Conservation (phyloP, 2,329 filamentous ascomycete genomes). For the Zymoseptoria pseudotritici region DNA sequence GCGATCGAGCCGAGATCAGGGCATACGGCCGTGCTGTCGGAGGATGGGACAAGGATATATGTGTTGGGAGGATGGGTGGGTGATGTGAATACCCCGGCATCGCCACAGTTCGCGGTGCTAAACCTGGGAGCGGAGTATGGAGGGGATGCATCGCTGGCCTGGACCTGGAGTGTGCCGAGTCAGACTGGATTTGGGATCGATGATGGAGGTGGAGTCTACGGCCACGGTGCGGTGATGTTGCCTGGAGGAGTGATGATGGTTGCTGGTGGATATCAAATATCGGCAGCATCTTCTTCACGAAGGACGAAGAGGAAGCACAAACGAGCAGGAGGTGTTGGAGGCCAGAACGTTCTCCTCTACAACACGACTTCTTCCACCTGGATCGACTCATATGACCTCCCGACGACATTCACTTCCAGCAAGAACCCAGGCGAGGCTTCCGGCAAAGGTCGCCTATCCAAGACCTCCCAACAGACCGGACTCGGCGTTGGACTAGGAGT, state of each 20-base stretch:
- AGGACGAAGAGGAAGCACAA: constrained; percentile 26
- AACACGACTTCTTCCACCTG: constrained; percentile 56
- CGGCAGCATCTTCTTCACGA: constrained; percentile 29
- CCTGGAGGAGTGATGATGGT: constrained; percentile 56
- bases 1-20: constrained; percentile 75
- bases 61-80: constrained; percentile 91
- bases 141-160: constrained; percentile 42
- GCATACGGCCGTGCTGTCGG: constrained; percentile 73
- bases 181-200: constrained; percentile 38
- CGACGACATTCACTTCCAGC: constrained; percentile 9
- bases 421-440: neutral
- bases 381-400: constrained; percentile 49
- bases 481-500: constrained; percentile 40
- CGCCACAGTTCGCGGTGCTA: constrained; percentile 73
- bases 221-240: constrained; percentile 55
- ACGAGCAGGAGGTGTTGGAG: constrained; percentile 30
- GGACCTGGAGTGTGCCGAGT: constrained; percentile 62
- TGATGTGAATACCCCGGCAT: constrained; percentile 64
- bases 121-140: constrained; percentile 69
- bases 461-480: constrained; percentile 39
- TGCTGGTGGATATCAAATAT: constrained; percentile 50
- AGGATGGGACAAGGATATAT: constrained; percentile 70
- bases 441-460: constrained; percentile 32
- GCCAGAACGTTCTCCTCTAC: constrained; percentile 44
- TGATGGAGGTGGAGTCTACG: constrained; percentile 47